Evolutionary conservation across 2,329 filamentous ascomycete species (phyloP), one percentile per base, ranked within the genome.

Genomic region (Bipolaris oryzae): DNA sequence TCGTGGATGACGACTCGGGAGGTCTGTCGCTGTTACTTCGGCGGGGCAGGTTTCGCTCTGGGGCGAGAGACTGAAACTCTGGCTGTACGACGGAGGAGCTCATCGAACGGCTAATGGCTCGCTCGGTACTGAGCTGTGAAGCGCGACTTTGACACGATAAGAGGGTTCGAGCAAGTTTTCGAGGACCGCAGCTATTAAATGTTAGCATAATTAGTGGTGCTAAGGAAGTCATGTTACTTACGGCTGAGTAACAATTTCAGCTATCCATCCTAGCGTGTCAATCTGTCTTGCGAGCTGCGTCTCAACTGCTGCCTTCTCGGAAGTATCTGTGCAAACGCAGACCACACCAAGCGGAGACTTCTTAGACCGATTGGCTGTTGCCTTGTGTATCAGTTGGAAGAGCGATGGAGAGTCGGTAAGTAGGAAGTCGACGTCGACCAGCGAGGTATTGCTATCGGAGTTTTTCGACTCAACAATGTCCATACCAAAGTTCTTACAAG

Each of bases 271-370:
- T n/a, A 67, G 48, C 28, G 62, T 56, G 38, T 68, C 60, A 5
- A 67, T 64, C n/a, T 69, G 58, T 54, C 59, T 54, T 10, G 58
- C 60, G 5, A 70, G 59, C 11, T 64, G 58, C 42, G 53, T 55
- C 38, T 72, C 69, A 10, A 70, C 54, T 3, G 55, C 58, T 5
- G 58, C 62, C 48, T 70, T 73, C 52, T 73, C 70, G 1, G 63
- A 58, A 5, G 63, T 63, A 43, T 73, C 69, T 43, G 64, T 70
- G 28, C 69, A 72, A 20, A 72, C 55, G 28, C 70, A 73, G 11
- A 73, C 58, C 13, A 72, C 67, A 7, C 63, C 62, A 1, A 71
- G 50, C 3, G 67, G 63, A 1, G 59, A 50, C 37, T 59, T 60
- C 11, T 64, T 54, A 18, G 57, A 37, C 16, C 64, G 62, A 41